Conservation (phyloP, 2,329 filamentous ascomycete species). For the Paecilomyces sp. region DNA sequence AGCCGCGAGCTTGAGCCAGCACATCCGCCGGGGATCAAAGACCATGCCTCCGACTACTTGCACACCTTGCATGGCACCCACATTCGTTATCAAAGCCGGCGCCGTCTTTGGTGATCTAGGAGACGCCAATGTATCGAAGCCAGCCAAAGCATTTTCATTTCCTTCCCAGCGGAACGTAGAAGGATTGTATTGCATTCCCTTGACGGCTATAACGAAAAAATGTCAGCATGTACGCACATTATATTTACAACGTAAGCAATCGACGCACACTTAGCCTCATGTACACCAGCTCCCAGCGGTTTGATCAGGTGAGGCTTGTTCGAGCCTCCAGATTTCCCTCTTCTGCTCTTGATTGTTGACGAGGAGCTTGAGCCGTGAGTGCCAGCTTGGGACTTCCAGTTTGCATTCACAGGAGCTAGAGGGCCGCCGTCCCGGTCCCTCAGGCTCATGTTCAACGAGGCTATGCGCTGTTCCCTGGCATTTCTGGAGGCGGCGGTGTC, state of each 20-base stretch:
- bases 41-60: constrained; percentile 98
- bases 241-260: not conserved
- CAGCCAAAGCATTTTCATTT: constrained; percentile 76
- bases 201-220: constrained; percentile 54
- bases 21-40: constrained; percentile 95
- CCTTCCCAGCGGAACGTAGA: constrained; percentile 86
- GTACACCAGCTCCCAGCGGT: constrained; percentile 64
- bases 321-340: constrained; percentile 24
- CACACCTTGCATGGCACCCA: constrained; percentile 74
- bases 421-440: constrained; percentile 37
- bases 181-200: constrained; percentile 96
- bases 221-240: constrained; percentile 7
- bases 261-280: constrained; percentile 70
- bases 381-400: constrained; percentile 52
- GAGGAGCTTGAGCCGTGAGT: constrained; percentile 46
- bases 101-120: constrained; percentile 37
- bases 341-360: constrained; percentile 41
- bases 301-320: constrained; percentile 81
- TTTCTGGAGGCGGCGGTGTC: constrained; percentile 61
- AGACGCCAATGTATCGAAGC: constrained; percentile 61
- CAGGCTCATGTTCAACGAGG: constrained; percentile 28
- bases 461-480: constrained; percentile 55
- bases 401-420: constrained; percentile 47
- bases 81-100: constrained; percentile 79
- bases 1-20: constrained; percentile 76